Evolutionary conservation across 495 filamentous ascomycete genomes (phyloP).

Genomic region (Letharia lupina): DNA sequence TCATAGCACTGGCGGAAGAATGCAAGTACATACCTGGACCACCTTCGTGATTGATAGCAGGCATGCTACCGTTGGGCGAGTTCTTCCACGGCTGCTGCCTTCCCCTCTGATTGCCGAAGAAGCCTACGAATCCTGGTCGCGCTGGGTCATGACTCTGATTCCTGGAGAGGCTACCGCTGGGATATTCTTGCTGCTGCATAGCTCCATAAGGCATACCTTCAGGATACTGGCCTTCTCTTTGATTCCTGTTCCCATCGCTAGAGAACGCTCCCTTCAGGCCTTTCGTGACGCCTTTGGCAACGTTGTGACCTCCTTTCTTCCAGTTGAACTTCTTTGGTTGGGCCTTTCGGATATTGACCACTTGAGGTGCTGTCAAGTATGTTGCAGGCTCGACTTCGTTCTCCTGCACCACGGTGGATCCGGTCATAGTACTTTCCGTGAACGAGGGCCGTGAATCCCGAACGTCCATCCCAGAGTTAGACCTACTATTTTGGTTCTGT

Average conservation of each 20-base stretch:
- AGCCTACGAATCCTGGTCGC: constrained; percentile 61
- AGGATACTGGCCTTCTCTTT: constrained; percentile 53
- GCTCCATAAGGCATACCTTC: constrained; percentile 41
- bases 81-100: constrained; percentile 40
- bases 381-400: constrained; percentile 61
- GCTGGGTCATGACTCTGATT: constrained; percentile 39
- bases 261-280: constrained; percentile 73
- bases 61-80: constrained; percentile 48
- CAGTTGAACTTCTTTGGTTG: constrained; percentile 95
- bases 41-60: constrained; percentile 47
- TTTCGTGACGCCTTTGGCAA: constrained; percentile 90
- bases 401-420: constrained; percentile 49
- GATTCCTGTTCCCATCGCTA: constrained; percentile 42
- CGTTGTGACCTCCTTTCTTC: constrained; percentile 90
- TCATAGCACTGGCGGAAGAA: neutral
- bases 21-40: constrained; percentile 34
- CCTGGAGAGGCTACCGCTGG: constrained; percentile 26
- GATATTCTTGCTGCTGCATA: constrained; percentile 28
- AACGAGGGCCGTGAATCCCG: constrained; percentile 40
- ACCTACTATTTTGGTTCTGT: constrained; percentile 59
- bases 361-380: constrained; percentile 69
- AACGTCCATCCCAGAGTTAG: constrained; percentile 56
- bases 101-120: constrained; percentile 53
- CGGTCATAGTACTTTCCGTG: constrained; percentile 41
- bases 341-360: constrained; percentile 85